These are phyloP conservation scores for Geranium incanum DNA, from an alignment of 441 rosid species.

Conservation along the genomic window DNA sequence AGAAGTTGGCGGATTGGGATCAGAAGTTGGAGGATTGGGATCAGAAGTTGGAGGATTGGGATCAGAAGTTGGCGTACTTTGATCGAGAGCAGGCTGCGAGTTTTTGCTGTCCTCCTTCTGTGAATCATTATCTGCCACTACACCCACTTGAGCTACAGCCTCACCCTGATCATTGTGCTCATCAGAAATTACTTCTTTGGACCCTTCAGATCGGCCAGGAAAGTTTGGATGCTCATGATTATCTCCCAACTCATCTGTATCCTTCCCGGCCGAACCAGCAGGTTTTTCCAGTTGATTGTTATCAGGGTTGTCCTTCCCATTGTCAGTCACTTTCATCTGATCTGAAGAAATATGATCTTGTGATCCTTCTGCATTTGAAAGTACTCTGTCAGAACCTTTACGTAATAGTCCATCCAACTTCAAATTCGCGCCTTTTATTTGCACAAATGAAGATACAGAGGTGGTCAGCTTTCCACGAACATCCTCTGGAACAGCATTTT, in stretches of 20 bases:
- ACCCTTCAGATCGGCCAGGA: constrained; percentile 29
- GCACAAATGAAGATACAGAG: constrained; percentile 58
- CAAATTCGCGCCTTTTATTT: constrained; percentile 42
- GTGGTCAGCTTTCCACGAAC: constrained; percentile 77
- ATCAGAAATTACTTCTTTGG: constrained; percentile 30
- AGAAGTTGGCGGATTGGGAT: constrained; percentile 4
- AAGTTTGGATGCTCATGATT: constrained; percentile 31
- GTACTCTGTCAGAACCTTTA: constrained; percentile 33
- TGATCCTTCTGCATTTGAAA: constrained; percentile 27
- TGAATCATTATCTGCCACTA: constrained; percentile 31
- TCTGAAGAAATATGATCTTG: constrained; percentile 36
- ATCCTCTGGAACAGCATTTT: constrained; percentile 92
- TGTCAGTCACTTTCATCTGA: constrained; percentile 37
- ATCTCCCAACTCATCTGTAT: constrained; percentile 33
- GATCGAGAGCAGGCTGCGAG: constrained; percentile 37
- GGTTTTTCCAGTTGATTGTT: constrained; percentile 32
- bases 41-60: too few species aligned
- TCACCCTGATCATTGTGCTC: constrained; percentile 38
- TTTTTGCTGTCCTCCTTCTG: constrained; percentile 39
- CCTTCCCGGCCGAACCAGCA: constrained; percentile 27
- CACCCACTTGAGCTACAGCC: constrained; percentile 34
- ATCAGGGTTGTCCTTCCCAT: constrained; percentile 32
- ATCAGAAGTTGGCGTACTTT: constrained; percentile 38
- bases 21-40: constrained; percentile 32
- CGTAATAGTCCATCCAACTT: constrained; percentile 43